phyloP scores from a whole-genome alignment of 31 red algal species.

The Porphyra umbilicalis region DNA sequence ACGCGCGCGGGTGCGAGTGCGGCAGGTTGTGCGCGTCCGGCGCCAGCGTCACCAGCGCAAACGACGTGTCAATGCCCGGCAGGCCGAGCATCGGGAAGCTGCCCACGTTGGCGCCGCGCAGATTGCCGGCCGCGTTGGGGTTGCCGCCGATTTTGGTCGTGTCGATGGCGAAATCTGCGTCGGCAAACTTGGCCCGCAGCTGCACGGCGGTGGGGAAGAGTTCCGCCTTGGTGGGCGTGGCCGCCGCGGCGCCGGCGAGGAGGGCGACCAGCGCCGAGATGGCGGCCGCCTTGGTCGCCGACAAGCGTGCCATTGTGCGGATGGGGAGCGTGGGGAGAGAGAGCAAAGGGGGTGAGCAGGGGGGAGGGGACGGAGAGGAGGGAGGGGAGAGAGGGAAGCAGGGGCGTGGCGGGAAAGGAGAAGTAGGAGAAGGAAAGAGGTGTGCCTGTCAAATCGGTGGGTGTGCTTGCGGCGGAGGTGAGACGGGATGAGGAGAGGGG shows the following conservation, averaged over 20 bases:
- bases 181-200: not conserved
- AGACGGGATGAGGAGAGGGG: too few relatives aligned
- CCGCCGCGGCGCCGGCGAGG: not conserved
- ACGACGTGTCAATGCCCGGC: not conserved
- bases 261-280: not conserved
- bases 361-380: too few relatives aligned
- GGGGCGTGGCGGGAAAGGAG: too few relatives aligned
- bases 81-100: not conserved
- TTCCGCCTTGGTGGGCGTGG: not conserved
- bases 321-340: not conserved
- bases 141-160: not conserved
- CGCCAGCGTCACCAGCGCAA: not conserved
- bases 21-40: not conserved
- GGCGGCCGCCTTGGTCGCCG: not conserved
- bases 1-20: slow-evolving; percentile 5
- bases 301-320: not conserved
- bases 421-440: too few relatives aligned
- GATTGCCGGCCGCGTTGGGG: not conserved
- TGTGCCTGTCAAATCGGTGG: too few relatives aligned
- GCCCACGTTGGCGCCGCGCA: not conserved
- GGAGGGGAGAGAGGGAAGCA: too few relatives aligned
- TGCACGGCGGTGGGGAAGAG: not conserved
- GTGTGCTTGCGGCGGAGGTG: too few relatives aligned
- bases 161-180: not conserved
- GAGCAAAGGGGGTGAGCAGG: not conserved